A percentile compares a stretch with the other conserved stretches of the same genome.
These are phyloP conservation scores for Chaetomiaceae sp. DNA, from an alignment of 2,329 filamentous ascomycete genomes.

Conservation along the genomic window DNA sequence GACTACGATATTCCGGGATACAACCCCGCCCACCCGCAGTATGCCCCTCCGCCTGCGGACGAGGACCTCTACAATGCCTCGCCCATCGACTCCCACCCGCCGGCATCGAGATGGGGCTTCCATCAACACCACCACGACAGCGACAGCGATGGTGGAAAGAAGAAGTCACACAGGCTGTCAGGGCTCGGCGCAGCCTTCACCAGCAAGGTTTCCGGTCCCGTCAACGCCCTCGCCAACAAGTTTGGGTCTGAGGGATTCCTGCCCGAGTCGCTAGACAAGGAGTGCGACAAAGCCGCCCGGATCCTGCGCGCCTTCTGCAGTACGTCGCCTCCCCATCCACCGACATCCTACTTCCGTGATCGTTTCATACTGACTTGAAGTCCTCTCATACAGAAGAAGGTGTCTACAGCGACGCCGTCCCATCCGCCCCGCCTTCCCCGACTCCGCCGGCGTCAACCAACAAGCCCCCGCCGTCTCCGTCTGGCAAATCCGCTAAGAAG, in stretches of 20 bases:
- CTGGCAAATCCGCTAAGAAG: constrained; percentile 35
- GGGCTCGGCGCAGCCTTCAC: constrained; percentile 27
- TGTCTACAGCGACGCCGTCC: constrained; percentile 42
- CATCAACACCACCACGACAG: constrained; percentile 5
- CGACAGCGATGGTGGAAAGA: constrained; percentile 16
- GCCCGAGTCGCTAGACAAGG: constrained; percentile 79
- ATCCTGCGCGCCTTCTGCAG: constrained; percentile 84
- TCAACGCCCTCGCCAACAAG: constrained; percentile 78
- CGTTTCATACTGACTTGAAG: background rate
- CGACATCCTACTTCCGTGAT: background rate
- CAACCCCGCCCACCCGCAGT: constrained; percentile 23
- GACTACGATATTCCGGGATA: constrained; percentile 26
- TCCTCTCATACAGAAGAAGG: constrained; percentile 41
- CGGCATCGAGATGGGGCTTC: constrained; percentile 14
- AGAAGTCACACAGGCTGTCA: constrained; percentile 20
- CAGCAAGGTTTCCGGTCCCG: constrained; percentile 58
- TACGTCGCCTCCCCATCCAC: constrained; percentile 36
- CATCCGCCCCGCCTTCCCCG: constrained; percentile 24
- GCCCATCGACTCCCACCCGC: constrained; percentile 22
- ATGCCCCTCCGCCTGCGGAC: constrained; percentile 13
- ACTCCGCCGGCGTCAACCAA: constrained; percentile 10
- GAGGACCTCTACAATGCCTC: constrained; percentile 25
- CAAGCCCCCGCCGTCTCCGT: constrained; percentile 26
- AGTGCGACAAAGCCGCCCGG: constrained; percentile 83
- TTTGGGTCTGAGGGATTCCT: constrained; percentile 81